Base-by-base conservation (phyloP, 2,329 filamentous ascomycete species). In the Cercospora sp. region DNA sequence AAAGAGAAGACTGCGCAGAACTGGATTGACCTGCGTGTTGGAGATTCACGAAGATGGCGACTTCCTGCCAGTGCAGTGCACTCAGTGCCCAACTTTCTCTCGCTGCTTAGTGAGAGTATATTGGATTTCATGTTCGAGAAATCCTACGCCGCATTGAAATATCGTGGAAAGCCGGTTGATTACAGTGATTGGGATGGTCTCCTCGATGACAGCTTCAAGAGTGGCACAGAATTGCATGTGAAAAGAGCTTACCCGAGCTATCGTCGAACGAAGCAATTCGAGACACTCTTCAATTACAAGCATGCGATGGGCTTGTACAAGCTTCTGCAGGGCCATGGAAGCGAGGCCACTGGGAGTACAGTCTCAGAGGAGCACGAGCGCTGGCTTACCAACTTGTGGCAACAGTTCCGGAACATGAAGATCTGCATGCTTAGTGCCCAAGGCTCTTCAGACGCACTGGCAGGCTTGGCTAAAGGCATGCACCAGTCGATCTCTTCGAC, bases 61-160 rank as follows among this genome's bases (percentile, higher is more conserved):
- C 10, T 65, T 13, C 66, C 66, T 58, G 28, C 20, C 8, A 30
- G 30, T 6, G 30, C 36, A 9, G 30, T n/a, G 6, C 5, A 13
- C 40, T 64, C 66, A 7, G 33, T 30, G 16, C 66, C 66, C 51
- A 31, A 33, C 3, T 40, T 65, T 18, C 23, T 63, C 13, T 65
- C 66, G 13, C 42, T 65, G 48, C 42, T 68, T 59, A 40, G 63
- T 23, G 66, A 68, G n/a, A 31, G 48, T 26, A 4, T 68, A 12
- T 61, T 64, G 12, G 36, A 65, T 26, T 23, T 68, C 12, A 40
- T 48, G 18, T 40, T 58, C 6, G 51, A 51, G 16, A 40, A 60
- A 12, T 59, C 63, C 10, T 18, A 23, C 20, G 66, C 63, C 20
- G 40, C 26, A n/a, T 18, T 68, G 16, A 65, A 53, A 51, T 59